These are phyloP conservation scores for Dryas alaskensis DNA, from an alignment of 306 rosid genomes.

Conservation along the genomic window DNA sequence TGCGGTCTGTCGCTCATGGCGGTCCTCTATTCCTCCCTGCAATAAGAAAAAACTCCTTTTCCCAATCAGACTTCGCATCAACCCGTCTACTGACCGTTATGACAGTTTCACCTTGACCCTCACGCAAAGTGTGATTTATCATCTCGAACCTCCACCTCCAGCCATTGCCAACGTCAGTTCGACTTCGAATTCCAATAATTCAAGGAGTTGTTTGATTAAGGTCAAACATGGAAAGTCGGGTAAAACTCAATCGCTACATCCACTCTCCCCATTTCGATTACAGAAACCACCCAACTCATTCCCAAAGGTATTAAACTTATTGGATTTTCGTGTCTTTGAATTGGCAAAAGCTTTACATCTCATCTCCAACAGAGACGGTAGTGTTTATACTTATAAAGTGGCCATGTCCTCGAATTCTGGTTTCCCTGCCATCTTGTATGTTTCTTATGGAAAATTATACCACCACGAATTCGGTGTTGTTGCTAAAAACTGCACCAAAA, in stretches of 20 bases:
- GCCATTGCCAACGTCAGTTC: background rate
- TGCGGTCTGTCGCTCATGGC: constrained; percentile 19
- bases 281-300: background rate
- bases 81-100: too few relatives aligned
- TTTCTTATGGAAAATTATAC: background rate
- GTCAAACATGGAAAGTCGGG: background rate
- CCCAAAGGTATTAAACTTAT: constrained; percentile 7
- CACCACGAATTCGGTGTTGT: constrained; percentile 3
- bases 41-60: too few relatives aligned
- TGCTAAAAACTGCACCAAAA: background rate
- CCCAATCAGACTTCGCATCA: too few relatives aligned
- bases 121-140: constrained; percentile 21
- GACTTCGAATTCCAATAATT: background rate
- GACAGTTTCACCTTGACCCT: background rate
- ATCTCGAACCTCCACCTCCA: constrained; percentile 1
- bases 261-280: constrained; percentile 13
- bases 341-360: background rate
- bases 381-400: background rate
- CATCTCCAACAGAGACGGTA: background rate
- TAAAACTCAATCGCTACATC: background rate
- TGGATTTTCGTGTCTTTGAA: constrained; percentile 24
- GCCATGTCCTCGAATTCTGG: constrained; percentile 13
- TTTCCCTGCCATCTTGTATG: background rate
- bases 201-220: constrained; percentile 30
- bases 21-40: constrained; percentile 8